Base-by-base conservation (phyloP, 306 rosid species). In the Cicer chorassanicum region DNA sequence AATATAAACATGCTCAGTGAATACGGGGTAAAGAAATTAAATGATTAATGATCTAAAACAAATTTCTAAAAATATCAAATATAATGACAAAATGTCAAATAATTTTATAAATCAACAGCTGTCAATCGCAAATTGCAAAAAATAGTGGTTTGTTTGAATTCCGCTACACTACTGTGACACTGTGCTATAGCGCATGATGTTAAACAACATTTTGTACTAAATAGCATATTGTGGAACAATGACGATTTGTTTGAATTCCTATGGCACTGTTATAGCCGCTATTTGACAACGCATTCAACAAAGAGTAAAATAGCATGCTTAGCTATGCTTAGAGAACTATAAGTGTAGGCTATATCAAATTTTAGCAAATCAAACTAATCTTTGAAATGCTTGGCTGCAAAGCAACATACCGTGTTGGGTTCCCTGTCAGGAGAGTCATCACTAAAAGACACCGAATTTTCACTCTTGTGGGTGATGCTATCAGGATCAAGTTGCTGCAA, bases 341-440 rank as follows among this genome's bases (percentile, higher is more conserved):
- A 59, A 60, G 56, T 43, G 43, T 51, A 34, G 48, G 65, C 36
- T 51, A 11, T 16, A 64, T 65, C 46, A 55, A 68, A 74, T n/a
- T 81, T 42, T 66, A 63, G 73, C 69, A 46, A 54, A 48, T 68
- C 59, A 77, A 45, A 72, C 70, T 60, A 57, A 49, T 18, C 42
- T 71, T 60, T 73, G 43, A 34, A 78, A 61, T 68, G 55, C 38
- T 69, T 68, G 15, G 61, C 44, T 9, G 39, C 10, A 81, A 60
- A 74, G 19, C 72, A 15, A 60, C 88, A 66, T 85, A 93, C 96
- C 96, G 78, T 82, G 77, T 49, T 68, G 69, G 75, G 80, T 62
- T 80, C 88, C 78, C 65, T 61, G 50, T 73, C 78, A 71, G 57
- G 50, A 24, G 64, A 56, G 79, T 71, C 77, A 73, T 78, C 87